Conservation (phyloP, 2,329 filamentous ascomycete genomes). For the Aureobasidium sp. region DNA sequence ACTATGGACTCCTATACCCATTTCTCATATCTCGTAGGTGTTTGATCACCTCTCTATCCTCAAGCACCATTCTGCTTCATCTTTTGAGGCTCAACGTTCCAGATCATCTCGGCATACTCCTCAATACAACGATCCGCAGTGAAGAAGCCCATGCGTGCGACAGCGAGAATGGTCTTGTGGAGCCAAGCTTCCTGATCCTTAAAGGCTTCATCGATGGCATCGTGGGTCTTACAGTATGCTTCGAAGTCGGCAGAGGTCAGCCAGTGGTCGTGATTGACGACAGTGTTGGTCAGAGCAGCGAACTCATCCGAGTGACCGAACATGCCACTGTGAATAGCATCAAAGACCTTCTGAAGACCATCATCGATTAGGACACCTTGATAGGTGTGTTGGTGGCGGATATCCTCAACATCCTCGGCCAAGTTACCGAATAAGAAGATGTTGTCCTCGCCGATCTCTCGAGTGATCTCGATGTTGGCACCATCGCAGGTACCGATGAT, state of each 20-base stretch:
- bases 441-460: conserved; percentile 75
- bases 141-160: conserved; percentile 96
- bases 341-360: conserved; percentile 71
- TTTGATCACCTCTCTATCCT: background rate
- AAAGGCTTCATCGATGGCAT: conserved; percentile 85
- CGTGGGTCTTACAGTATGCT: conserved; percentile 86
- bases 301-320: conserved; percentile 79
- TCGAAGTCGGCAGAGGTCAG: conserved; percentile 96
- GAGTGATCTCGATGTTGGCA: conserved; percentile 65
- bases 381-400: conserved; percentile 85
- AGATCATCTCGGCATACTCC: conserved; percentile 94
- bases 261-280: conserved; percentile 94
- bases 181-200: conserved; percentile 88
- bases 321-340: conserved; percentile 65
- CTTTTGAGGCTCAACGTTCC: conserved; percentile 81
- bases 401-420: conserved; percentile 90
- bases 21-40: background rate
- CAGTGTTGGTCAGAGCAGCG: conserved; percentile 70
- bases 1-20: background rate
- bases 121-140: conserved; percentile 90
- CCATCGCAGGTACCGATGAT: conserved; percentile 98
- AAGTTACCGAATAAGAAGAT: conserved; percentile 98
- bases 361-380: conserved; percentile 68
- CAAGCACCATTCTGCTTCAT: conserved; percentile 22
- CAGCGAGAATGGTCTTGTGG: conserved; percentile 78